phyloP scores from a whole-genome alignment of 2,329 filamentous ascomycete genomes.

The Didymellaceae sp. region DNA sequence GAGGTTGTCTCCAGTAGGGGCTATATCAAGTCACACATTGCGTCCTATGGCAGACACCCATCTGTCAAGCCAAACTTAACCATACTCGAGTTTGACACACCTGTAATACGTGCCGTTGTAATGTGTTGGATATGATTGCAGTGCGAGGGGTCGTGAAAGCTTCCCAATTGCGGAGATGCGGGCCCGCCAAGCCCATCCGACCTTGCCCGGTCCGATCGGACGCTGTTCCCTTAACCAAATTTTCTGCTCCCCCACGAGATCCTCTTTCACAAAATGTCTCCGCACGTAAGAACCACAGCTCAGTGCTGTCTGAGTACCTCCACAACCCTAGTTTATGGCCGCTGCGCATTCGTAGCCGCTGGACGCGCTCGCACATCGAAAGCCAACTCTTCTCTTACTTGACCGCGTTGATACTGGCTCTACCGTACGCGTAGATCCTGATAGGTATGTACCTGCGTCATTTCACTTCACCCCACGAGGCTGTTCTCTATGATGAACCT shows the following conservation, averaged over 20 bases:
- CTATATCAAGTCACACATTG: no score
- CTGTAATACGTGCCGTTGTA: no score
- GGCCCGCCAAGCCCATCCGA: constrained; percentile 12
- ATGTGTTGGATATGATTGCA: no score
- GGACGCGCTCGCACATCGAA: constrained; percentile 17
- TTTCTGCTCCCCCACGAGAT: constrained; percentile 28
- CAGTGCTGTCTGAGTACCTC: constrained; percentile 18
- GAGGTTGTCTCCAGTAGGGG: no score
- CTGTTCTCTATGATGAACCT: constrained; percentile 40
- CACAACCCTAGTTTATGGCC: constrained; percentile 15
- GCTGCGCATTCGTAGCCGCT: constrained; percentile 18
- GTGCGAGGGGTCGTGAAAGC: constrained; percentile 2
- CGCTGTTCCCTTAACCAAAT: constrained; percentile 12
- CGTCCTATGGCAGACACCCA: no score
- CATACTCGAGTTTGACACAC: no score
- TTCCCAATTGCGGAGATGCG: constrained; percentile 10
- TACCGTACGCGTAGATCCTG: neutral
- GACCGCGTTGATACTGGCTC: constrained; percentile 2
- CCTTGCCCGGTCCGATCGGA: constrained; percentile 13
- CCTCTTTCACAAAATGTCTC: constrained; percentile 39
- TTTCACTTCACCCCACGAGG: neutral
- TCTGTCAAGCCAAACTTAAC: no score
- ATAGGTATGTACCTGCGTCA: constrained; percentile 21
- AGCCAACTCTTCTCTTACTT: constrained; percentile 15
- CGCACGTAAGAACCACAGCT: constrained; percentile 21